These are phyloP conservation scores for Verticillium zaregamsianum DNA, from an alignment of 2,329 filamentous ascomycete species.

Conservation along the genomic window DNA sequence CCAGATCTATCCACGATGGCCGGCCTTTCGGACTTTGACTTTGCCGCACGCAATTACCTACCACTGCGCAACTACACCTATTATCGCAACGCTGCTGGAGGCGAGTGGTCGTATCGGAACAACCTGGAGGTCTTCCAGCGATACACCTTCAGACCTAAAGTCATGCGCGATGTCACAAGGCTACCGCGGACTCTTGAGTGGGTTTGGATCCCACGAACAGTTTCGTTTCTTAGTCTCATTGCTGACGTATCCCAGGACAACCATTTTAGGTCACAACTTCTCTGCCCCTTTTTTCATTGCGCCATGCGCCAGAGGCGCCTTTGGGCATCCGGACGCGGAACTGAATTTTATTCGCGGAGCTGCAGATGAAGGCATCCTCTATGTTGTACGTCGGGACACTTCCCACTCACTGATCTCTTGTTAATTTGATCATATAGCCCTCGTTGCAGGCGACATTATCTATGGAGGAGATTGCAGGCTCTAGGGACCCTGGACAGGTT, in stretches of 20 bases:
- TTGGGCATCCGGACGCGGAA: conserved; percentile 34
- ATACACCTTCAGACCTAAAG: conserved; percentile 33
- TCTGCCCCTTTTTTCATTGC: conserved; percentile 40
- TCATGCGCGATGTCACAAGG: conserved; percentile 34
- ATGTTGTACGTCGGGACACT: conserved; percentile 23
- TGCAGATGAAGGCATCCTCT: conserved; percentile 32
- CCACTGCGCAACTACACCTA: conserved; percentile 36
- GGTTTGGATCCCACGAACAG: neutral
- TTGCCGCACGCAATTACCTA: conserved; percentile 35
- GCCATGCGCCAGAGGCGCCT: conserved; percentile 32
- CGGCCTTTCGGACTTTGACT: conserved; percentile 42
- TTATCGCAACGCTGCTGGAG: conserved; percentile 41
- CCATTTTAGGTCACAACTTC: conserved; percentile 38
- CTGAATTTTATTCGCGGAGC: conserved; percentile 35
- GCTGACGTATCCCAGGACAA: conserved; percentile 21
- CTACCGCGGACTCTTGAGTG: conserved; percentile 23
- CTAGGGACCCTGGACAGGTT: conserved; percentile 11
- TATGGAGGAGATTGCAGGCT: conserved; percentile 16
- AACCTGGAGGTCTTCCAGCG: conserved; percentile 43
- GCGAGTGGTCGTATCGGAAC: conserved; percentile 44
- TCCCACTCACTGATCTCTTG: too few relatives aligned
- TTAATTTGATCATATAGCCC: conserved; percentile 1
- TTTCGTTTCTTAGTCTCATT: too few relatives aligned
- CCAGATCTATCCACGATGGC: conserved; percentile 33
- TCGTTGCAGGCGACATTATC: conserved; percentile 15